Conservation (phyloP, 2,329 filamentous ascomycete species). For the Aspergillus candidus region DNA sequence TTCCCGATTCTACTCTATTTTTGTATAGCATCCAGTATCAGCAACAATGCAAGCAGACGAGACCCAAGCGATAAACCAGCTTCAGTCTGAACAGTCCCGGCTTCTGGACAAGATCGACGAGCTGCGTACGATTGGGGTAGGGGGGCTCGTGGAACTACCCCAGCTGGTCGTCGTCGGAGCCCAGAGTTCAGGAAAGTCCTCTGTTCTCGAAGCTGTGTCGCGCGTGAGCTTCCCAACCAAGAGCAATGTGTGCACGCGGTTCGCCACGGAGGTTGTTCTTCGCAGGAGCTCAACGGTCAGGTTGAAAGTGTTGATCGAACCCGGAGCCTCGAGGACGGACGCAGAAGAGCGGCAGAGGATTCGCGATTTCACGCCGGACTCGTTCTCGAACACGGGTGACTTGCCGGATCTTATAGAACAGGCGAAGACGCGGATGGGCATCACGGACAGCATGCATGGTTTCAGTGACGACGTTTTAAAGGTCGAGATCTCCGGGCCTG, state of each 20-base stretch:
- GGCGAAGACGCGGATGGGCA: constrained; percentile 49
- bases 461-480: constrained; percentile 48
- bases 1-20: too few relatives aligned
- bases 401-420: constrained; percentile 47
- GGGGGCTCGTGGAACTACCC: constrained; percentile 45
- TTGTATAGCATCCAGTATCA: too few relatives aligned
- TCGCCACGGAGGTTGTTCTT: constrained; percentile 56
- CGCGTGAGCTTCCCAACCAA: constrained; percentile 55
- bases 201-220: constrained; percentile 58
- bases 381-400: constrained; percentile 15
- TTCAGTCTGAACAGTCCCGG: constrained; percentile 31
- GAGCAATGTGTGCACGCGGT: constrained; percentile 53
- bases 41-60: too few relatives aligned
- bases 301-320: constrained; percentile 43
- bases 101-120: constrained; percentile 51
- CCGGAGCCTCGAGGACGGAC: constrained; percentile 17
- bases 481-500: constrained; percentile 54
- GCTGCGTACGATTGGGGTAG: constrained; percentile 47
- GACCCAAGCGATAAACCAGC: constrained; percentile 2
- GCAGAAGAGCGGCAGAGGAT: constrained; percentile 2
- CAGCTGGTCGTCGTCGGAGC: constrained; percentile 56
- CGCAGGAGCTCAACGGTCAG: constrained; percentile 33
- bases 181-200: constrained; percentile 59
- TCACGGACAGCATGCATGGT: constrained; percentile 22
- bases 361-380: constrained; percentile 3